Percentiles rank a stretch among this genome's conserved stretches.
phyloP scores from a whole-genome alignment of 495 filamentous ascomycete species.

The Podospora tetraspora region DNA sequence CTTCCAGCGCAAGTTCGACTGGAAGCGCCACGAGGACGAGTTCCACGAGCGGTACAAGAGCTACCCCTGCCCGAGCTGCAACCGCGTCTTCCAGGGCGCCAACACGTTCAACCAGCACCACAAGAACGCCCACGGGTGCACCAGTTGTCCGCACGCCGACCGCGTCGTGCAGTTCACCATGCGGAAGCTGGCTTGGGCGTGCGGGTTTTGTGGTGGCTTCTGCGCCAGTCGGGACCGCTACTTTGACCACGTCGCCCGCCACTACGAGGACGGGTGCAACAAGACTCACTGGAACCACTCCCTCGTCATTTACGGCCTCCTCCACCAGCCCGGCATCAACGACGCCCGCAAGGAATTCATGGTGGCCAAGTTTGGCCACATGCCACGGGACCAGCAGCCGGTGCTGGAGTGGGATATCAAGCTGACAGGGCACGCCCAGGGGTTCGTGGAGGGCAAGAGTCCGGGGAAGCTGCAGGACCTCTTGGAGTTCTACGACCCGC shows the following conservation, averaged over 20 bases:
- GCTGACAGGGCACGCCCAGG: slow-evolving; percentile 43
- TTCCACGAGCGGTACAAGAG: slow-evolving; percentile 49
- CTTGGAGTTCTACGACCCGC: slow-evolving; percentile 44
- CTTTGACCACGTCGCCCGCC: slow-evolving; percentile 46
- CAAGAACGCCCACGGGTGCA: slow-evolving; percentile 47
- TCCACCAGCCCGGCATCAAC: slow-evolving; percentile 46
- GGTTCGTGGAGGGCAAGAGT: slow-evolving; percentile 44
- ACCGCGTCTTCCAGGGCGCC: slow-evolving; percentile 46
- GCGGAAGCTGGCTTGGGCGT: slow-evolving; percentile 36
- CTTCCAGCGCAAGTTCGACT: slow-evolving; percentile 49
- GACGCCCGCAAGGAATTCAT: slow-evolving; percentile 43
- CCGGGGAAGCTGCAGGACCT: slow-evolving; percentile 47
- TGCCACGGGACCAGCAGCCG: slow-evolving; percentile 39
- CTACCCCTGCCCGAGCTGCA: slow-evolving; percentile 46
- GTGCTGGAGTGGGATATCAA: slow-evolving; percentile 44
- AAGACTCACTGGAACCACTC: slow-evolving; percentile 47
- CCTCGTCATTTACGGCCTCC: slow-evolving; percentile 45
- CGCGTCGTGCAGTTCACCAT: slow-evolving; percentile 37
- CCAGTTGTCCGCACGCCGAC: slow-evolving; percentile 45
- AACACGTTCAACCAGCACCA: slow-evolving; percentile 50
- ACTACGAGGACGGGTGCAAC: slow-evolving; percentile 45
- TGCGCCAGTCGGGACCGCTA: slow-evolving; percentile 44
- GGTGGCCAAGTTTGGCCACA: slow-evolving; percentile 34
- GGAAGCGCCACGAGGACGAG: slow-evolving; percentile 50
- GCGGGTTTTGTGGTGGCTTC: slow-evolving; percentile 47